A percentile compares a stretch with the other conserved stretches of the same genome.
phyloP scores from a whole-genome alignment of 2,329 filamentous ascomycete species.

The Uncinocarpus reesii region DNA sequence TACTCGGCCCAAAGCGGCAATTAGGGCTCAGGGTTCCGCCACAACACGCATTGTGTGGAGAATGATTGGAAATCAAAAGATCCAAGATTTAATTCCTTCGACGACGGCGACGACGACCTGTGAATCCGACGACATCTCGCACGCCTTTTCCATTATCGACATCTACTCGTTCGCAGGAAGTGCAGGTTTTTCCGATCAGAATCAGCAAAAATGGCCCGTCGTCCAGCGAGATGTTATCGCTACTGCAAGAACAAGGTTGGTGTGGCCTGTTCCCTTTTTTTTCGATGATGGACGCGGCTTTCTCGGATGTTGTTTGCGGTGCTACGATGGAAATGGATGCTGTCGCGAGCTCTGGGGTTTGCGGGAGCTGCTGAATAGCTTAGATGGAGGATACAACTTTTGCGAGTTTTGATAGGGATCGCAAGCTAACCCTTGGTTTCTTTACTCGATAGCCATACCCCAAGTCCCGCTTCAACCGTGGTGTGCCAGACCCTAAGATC shows the following conservation, averaged over 20 bases:
- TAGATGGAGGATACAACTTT: slow-evolving; percentile 1
- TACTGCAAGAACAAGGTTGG: slow-evolving; percentile 99
- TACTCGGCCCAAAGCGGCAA: slow-evolving; percentile 2
- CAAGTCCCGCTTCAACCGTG: slow-evolving; percentile 99
- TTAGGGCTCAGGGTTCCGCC: slow-evolving; percentile 38
- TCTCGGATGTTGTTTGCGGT: background rate
- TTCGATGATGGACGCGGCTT: background rate
- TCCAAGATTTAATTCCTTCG: slow-evolving; percentile 12
- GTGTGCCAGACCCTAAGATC: slow-evolving; percentile 74
- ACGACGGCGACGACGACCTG: slow-evolving; percentile 19
- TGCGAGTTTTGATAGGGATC: background rate
- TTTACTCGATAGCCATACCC: slow-evolving; percentile 64
- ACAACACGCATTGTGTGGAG: slow-evolving; percentile 22
- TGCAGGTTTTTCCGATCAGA: slow-evolving; percentile 35
- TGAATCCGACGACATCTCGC: slow-evolving; percentile 21
- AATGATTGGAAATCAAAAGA: slow-evolving; percentile 30
- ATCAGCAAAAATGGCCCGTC: slow-evolving; percentile 89
- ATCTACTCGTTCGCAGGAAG: slow-evolving; percentile 38
- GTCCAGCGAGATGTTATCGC: slow-evolving; percentile 98
- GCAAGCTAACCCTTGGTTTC: background rate
- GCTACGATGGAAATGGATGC: background rate
- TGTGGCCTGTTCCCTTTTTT: slow-evolving; percentile 17
- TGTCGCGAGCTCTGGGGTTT: background rate
- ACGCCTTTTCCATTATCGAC: slow-evolving; percentile 23
- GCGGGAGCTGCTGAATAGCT: too few relatives aligned